These are phyloP conservation scores for Uncinocarpus reesii DNA, from an alignment of 2,329 filamentous ascomycete species.

Conservation along the genomic window DNA sequence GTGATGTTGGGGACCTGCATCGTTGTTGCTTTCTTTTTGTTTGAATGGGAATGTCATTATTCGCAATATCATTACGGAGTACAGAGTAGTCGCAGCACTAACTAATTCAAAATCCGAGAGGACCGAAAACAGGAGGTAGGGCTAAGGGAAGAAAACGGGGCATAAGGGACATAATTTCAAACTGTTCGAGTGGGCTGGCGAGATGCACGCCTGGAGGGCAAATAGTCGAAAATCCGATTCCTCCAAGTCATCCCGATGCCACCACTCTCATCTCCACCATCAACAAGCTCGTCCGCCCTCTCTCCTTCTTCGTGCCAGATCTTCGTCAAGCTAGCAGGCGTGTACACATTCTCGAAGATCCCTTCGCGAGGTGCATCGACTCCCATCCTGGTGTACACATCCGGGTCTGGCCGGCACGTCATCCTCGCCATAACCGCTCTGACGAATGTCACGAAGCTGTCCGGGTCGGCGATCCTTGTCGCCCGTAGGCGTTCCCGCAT, in stretches of 20 bases:
- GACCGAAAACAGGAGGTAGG: neutral
- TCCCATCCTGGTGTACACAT: conserved; percentile 64
- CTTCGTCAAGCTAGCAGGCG: conserved; percentile 78
- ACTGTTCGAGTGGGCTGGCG: neutral
- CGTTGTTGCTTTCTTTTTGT: too few species aligned
- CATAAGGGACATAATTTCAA: neutral
- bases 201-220: conserved; percentile 5
- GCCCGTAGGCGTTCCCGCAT: conserved; percentile 78
- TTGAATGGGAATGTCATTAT: too few species aligned
- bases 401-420: conserved; percentile 60
- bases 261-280: conserved; percentile 52
- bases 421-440: conserved; percentile 70
- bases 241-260: conserved; percentile 51
- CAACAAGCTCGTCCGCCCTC: conserved; percentile 58
- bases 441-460: conserved; percentile 71
- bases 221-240: conserved; percentile 61
- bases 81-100: too few species aligned
- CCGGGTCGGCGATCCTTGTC: conserved; percentile 68
- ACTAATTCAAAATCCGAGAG: neutral
- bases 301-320: conserved; percentile 74
- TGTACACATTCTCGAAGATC: conserved; percentile 74
- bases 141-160: neutral
- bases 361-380: conserved; percentile 51
- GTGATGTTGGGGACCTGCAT: too few species aligned
- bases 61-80: too few species aligned